These are phyloP conservation scores for Drosera capensis DNA, from an alignment of 148 eudicot species.

Conservation along the genomic window DNA sequence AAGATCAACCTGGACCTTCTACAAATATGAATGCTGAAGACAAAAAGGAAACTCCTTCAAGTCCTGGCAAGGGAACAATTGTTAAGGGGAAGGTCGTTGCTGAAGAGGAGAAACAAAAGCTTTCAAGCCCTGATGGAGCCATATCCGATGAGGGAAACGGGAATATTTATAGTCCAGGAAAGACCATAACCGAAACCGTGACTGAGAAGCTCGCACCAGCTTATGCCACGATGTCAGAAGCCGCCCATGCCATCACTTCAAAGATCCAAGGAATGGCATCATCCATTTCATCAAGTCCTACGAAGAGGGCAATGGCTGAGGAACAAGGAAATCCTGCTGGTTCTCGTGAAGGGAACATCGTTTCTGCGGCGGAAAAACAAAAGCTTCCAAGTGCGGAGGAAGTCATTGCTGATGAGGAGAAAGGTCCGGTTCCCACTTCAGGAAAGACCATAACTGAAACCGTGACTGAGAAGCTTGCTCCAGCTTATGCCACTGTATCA, in stretches of 20 bases:
- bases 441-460: slow-evolving; percentile 14
- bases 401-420: background rate
- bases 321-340: too few species aligned
- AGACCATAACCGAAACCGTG: too few species aligned
- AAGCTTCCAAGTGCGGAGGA: slow-evolving; percentile 1
- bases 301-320: too few species aligned
- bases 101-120: background rate
- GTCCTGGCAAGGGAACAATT: background rate
- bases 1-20: slow-evolving; percentile 5
- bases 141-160: too few species aligned
- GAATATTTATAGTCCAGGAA: too few species aligned
- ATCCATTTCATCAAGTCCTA: too few species aligned
- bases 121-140: background rate
- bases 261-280: too few species aligned
- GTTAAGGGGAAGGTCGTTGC: background rate
- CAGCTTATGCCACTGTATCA: slow-evolving; percentile 28
- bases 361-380: background rate
- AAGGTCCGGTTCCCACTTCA: slow-evolving; percentile 1
- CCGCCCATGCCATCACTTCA: too few species aligned
- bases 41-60: background rate
- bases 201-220: background rate
- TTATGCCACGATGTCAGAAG: too few species aligned
- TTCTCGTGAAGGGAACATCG: too few species aligned
- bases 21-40: slow-evolving; percentile 3
- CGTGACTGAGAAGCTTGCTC: slow-evolving; percentile 23